Evolutionary conservation across 768 basidiomycete genomes (phyloP), one percentile per base, ranked within the genome.

Genomic region (Trametopsis cervina): DNA sequence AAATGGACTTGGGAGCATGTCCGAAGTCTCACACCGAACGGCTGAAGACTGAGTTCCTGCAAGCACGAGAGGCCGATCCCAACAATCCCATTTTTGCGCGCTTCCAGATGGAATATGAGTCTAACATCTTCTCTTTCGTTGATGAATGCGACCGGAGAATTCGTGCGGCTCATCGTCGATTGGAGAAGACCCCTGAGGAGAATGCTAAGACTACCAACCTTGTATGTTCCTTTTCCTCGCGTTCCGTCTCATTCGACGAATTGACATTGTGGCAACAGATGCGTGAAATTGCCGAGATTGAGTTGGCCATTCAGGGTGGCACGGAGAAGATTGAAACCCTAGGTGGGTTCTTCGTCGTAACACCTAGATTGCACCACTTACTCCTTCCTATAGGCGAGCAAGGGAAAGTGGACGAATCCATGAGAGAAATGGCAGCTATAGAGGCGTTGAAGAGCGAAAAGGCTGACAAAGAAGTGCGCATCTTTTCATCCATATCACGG

Each of bases 171-270:
- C 96, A 99, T 65, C 77, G 92, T 57, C 78, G 96, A 62, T 69
- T 99, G 62, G 96, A 99, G 74, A 99, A 99, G 76, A 99, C 96
- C 4, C 96, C 96, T 26, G 96, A 98, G 70, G 96, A 99, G 74
- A 99, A 99, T 65, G 92, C 93, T 43, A 96, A 97, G 70, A 98
- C 95, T 25, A 97, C 96, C 3, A 93, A 95, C 66, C 67, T 99
- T 73, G 89, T 88, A 54, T 40, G 80, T 68, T 38, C 46, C 47
- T 40, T 27, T 44, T 17, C 38, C 36, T 35, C 17, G 13, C 2
- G 18, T 3, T 10, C 12, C 12, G 4, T 4, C 5, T 18, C 2
- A 18, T 20, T 13, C 24, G 26, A 10, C 46, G 42, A 47, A 48
- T 18, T 39, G 24, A n/a, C 43, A 39, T 27, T 36, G 10, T 43